Conservation (phyloP, 768 basidiomycete species). For the Melanogaster broomeanus region DNA sequence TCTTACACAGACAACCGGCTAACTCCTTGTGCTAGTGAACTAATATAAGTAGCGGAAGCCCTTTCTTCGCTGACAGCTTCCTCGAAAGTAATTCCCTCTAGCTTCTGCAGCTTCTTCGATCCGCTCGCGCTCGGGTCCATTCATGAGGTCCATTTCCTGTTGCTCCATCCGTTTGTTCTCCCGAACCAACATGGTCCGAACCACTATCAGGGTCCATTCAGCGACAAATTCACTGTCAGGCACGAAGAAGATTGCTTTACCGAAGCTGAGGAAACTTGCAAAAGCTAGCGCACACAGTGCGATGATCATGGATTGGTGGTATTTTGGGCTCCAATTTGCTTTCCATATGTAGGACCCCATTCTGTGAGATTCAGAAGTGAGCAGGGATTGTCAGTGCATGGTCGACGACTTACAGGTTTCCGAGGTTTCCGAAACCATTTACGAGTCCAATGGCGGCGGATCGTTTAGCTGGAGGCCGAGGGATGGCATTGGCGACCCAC, state of each 20-base stretch:
- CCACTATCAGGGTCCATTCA: constrained; percentile 30
- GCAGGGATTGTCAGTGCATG: background rate
- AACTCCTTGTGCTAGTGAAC: constrained; percentile 2
- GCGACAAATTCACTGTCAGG: background rate
- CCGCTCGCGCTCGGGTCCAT: constrained; percentile 46
- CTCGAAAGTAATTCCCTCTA: constrained; percentile 62
- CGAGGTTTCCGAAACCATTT: constrained; percentile 60
- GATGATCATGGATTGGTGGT: constrained; percentile 65
- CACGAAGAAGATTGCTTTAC: constrained; percentile 22
- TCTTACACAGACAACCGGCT: no score
- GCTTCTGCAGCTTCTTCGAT: constrained; percentile 57
- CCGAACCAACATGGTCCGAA: constrained; percentile 43
- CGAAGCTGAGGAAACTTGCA: constrained; percentile 34
- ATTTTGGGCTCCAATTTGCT: constrained; percentile 57
- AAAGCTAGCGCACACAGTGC: constrained; percentile 38
- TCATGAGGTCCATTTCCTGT: constrained; percentile 47
- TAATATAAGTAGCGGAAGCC: constrained; percentile 61
- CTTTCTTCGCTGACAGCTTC: constrained; percentile 58
- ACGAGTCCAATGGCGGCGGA: constrained; percentile 62
- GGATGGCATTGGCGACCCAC: constrained; percentile 63
- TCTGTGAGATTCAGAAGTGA: constrained; percentile 27
- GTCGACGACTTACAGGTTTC: constrained; percentile 48
- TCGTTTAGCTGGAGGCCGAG: constrained; percentile 57
- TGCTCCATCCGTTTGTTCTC: constrained; percentile 53
- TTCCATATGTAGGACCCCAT: constrained; percentile 68